Base-by-base conservation (phyloP, 1,284 basidiomycete genomes). In the Kwoniella shivajii region DNA sequence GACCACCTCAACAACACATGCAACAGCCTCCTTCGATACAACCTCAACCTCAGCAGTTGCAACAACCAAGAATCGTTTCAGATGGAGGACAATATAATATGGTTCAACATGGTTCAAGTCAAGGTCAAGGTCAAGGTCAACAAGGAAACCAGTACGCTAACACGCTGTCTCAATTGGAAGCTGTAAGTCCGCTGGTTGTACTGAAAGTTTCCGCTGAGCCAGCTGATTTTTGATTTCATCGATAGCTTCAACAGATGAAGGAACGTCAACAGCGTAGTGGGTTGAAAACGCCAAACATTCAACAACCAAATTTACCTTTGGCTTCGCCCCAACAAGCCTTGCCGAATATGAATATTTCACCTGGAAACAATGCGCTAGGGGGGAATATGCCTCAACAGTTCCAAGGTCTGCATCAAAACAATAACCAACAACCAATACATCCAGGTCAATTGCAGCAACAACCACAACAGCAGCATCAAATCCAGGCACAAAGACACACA, bases 281-380 rank as follows among this genome's bases (percentile, higher is more conserved):
- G 14, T 30, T 59, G 16, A 54, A 60, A 20, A 63, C 61, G 9
- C 61, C 61, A 20, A 57, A 63, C 42, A 57, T 57, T 48, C 52
- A 50, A 41, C 52, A 50, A 31, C 31, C 44, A 27, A 41, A 43
- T 37, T 51, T 59, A 11, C 55, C 56, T 4, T 52, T 57, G 22
- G 5, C 53, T 20, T 63, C 61, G 10, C 61, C 61, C n/a, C 58
- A 60, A 39, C 50, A 53, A 27, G 43, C 37, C 3, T 20, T 38
- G 16, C 22, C 33, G 1, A 57, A 50, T 20, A 7, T 36, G 18
- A 49, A 41, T 14, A 22, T 31, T n/a, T 30, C 6, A 26, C 36
- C 42, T 3, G 6, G 24, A 18, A 34, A 34, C n/a, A 39, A 30
- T 30, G 37, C 45, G 34, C 27, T 36, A 22, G 39, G 41, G 10